Base-by-base conservation (phyloP, 345 rosid genomes). In the Populus pruinosa region DNA sequence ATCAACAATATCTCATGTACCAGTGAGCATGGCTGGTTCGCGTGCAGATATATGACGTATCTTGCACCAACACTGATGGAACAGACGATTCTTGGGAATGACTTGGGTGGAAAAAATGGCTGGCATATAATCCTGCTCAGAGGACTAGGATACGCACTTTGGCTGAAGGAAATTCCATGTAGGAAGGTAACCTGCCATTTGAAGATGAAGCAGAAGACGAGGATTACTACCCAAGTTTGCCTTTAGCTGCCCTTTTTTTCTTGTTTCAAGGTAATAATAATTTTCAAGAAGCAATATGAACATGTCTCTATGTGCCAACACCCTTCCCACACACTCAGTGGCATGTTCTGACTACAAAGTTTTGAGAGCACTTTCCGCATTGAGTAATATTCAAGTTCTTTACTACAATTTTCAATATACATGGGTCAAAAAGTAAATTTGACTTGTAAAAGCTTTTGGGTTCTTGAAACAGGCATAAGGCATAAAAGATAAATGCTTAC, bases 201-300 rank as follows among this genome's bases (percentile, higher is more conserved):
- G 99, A 92, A 82, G 97, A 96, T 83, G 99, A 96, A 72, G 84
- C 87, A 10, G 94, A 88, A 82, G 98, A 96, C 71, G 93, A 90
- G 81, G 96, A 93, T 84, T 93, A 90, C 69, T 91, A 87, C 76
- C 93, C 97, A 65, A 93, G 98, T 86, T 85, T 96, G 89, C 98
- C 98, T 74, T 96, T 96, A 83, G 92, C 98, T 71, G 94, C 96
- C 74, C 90, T 96, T 36, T 92, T 35, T 92, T 84, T 92, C 99
- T 43, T 89, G 88, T 83, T 88, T 93, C 53, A 93, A 93, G 97
- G 99, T 93, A 80, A 21, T 21, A 55, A 55, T 21, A 55, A 55
- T 21, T 55, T 55, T 55, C 13, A 55, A 55, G 55, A 67, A 33
- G 17, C 38, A 25, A 18, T 9, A 10, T 65, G 8, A 38, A 18